Percentiles rank a stretch among this genome's conserved stretches.
These are phyloP conservation scores for Nymphaea thermarum DNA, from an alignment of 164 flowering plant species.

Conservation along the genomic window DNA sequence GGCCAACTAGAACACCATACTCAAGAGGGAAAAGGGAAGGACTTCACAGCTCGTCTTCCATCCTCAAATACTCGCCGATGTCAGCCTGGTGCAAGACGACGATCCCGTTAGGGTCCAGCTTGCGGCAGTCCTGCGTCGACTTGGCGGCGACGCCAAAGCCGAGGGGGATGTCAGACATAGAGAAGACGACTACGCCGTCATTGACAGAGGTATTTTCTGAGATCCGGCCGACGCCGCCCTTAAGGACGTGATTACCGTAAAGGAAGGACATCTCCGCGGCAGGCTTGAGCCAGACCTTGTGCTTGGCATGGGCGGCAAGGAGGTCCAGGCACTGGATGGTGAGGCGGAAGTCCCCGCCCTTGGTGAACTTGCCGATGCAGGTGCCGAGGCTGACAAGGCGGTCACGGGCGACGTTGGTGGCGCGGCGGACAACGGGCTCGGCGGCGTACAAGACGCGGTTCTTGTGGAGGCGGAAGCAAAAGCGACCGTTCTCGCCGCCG, in stretches of 20 bases:
- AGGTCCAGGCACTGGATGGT: slow-evolving; percentile 48
- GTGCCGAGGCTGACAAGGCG: slow-evolving; percentile 42
- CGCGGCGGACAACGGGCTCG: slow-evolving; percentile 48
- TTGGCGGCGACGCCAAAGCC: slow-evolving; percentile 81
- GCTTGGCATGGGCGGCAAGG: slow-evolving; percentile 69
- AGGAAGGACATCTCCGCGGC: slow-evolving; percentile 79
- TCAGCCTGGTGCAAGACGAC: slow-evolving; percentile 79
- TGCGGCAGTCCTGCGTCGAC: slow-evolving; percentile 70
- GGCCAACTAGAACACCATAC: not conserved
- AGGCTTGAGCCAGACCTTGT: slow-evolving; percentile 93
- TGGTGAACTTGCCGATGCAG: slow-evolving; percentile 56
- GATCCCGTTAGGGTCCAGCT: slow-evolving; percentile 82
- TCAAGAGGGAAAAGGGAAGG: not conserved
- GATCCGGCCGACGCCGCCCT: slow-evolving; percentile 77
- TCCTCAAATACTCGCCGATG: slow-evolving; percentile 82
- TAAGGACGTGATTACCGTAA: slow-evolving; percentile 79
- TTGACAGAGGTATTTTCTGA: slow-evolving; percentile 53
- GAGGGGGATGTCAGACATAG: slow-evolving; percentile 78
- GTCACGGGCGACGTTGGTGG: slow-evolving; percentile 44
- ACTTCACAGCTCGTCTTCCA: slow-evolving; percentile 37
- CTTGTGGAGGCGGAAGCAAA: slow-evolving; percentile 60
- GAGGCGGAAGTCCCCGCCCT: slow-evolving; percentile 56
- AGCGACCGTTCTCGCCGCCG: slow-evolving; percentile 32
- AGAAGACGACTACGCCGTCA: slow-evolving; percentile 86
- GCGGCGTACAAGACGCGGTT: slow-evolving; percentile 49